phyloP scores from a whole-genome alignment of 1,284 basidiomycete species.

The Rugosomyces carneus region DNA sequence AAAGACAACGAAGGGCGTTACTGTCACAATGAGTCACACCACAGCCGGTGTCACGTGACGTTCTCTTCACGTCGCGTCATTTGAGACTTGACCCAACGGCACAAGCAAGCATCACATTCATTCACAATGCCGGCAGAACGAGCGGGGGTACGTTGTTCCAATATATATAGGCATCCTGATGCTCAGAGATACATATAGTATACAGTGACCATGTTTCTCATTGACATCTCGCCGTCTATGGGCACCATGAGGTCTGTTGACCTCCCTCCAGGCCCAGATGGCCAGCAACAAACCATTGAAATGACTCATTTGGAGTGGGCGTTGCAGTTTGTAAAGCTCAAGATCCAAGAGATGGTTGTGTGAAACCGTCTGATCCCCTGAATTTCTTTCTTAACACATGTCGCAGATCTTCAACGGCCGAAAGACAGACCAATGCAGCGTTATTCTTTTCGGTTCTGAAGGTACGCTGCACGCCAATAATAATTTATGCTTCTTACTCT shows the following conservation, averaged over 20 bases:
- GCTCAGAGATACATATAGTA: slow-evolving; percentile 39
- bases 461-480: slow-evolving; percentile 34
- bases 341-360: slow-evolving; percentile 81
- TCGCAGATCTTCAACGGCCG: slow-evolving; percentile 73
- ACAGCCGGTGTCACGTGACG: slow-evolving; percentile 26
- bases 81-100: too few relatives aligned
- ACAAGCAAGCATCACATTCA: slow-evolving; percentile 11
- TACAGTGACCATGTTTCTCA: slow-evolving; percentile 79
- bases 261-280: slow-evolving; percentile 47
- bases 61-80: slow-evolving; percentile 27
- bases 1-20: slow-evolving; percentile 14
- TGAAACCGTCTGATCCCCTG: background rate
- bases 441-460: slow-evolving; percentile 80
- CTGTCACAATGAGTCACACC: slow-evolving; percentile 18
- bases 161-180: background rate
- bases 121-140: slow-evolving; percentile 66
- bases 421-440: slow-evolving; percentile 88
- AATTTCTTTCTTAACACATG: slow-evolving; percentile 2
- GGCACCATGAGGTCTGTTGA: slow-evolving; percentile 52
- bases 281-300: slow-evolving; percentile 44
- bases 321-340: slow-evolving; percentile 81
- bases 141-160: slow-evolving; percentile 52
- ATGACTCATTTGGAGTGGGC: slow-evolving; percentile 78
- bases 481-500: slow-evolving; percentile 7
- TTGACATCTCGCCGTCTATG: slow-evolving; percentile 89